Percentiles rank a stretch among this genome's conserved stretches.
Evolutionary conservation across 2,329 filamentous ascomycete genomes (phyloP).

Genomic region (Hymenoscyphus repandus): DNA sequence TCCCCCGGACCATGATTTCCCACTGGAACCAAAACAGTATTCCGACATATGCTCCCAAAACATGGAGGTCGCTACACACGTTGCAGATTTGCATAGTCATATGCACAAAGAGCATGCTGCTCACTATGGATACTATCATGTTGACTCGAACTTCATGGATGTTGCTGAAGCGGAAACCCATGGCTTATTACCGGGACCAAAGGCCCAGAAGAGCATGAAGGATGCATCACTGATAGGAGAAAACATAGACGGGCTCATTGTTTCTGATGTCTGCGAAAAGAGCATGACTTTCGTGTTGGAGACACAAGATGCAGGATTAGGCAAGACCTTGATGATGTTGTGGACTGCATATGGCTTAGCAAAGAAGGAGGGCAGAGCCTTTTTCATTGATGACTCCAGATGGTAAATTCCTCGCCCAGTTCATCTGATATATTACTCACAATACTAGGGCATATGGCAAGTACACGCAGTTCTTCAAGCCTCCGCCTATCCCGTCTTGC

Average conservation of each 20-base stretch:
- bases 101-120: constrained; percentile 39
- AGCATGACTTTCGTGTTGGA: constrained; percentile 78
- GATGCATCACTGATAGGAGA: constrained; percentile 43
- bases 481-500: constrained; percentile 61
- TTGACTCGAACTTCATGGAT: constrained; percentile 68
- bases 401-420: constrained; percentile 43
- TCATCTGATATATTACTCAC: constrained; percentile 9
- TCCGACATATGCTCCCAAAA: constrained; percentile 63
- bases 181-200: constrained; percentile 49
- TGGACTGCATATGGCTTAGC: constrained; percentile 84
- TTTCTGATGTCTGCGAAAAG: constrained; percentile 56
- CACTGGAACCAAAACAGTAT: constrained; percentile 62
- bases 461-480: constrained; percentile 66
- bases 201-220: constrained; percentile 28
- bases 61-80: constrained; percentile 55
- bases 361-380: constrained; percentile 64
- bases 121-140: constrained; percentile 50
- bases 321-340: constrained; percentile 68
- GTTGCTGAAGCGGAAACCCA: constrained; percentile 63
- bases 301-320: constrained; percentile 68
- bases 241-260: constrained; percentile 38
- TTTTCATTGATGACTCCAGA: constrained; percentile 79
- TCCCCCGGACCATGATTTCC: constrained; percentile 60
- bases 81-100: constrained; percentile 45
- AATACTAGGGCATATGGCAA: constrained; percentile 61